Evolutionary conservation across 352 stramenopile genomes (phyloP).

Genomic region (Phytopythium boreale): DNA sequence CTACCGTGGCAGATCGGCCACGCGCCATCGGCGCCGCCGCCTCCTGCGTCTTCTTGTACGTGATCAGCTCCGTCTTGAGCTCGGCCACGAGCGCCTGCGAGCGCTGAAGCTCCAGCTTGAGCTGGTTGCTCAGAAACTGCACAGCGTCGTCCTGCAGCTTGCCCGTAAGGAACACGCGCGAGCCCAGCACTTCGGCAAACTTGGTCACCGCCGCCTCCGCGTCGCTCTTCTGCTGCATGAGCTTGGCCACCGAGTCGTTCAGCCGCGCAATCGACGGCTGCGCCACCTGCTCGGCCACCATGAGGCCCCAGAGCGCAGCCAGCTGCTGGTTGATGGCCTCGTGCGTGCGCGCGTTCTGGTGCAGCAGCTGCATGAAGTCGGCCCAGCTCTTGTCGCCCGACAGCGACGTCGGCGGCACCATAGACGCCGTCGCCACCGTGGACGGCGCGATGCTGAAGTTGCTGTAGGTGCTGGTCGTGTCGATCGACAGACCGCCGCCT

Average conservation of each 20-base stretch:
- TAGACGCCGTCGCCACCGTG: conserved; percentile 9
- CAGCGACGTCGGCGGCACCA: conserved; percentile 15
- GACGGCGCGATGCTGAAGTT: conserved; percentile 22
- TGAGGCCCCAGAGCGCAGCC: conserved; percentile 19
- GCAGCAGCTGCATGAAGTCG: conserved; percentile 34
- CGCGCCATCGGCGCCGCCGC: background rate
- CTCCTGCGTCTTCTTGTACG: conserved; percentile 9
- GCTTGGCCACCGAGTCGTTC: conserved; percentile 22
- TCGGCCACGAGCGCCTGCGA: conserved; percentile 19
- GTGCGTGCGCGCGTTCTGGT: conserved; percentile 25
- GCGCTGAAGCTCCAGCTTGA: conserved; percentile 25
- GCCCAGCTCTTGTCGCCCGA: conserved; percentile 26
- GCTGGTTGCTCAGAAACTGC: conserved; percentile 28
- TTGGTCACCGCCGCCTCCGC: conserved; percentile 29
- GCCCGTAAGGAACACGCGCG: conserved; percentile 26
- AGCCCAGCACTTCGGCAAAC: conserved; percentile 28
- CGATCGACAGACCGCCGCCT: background rate
- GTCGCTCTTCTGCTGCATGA: conserved; percentile 48
- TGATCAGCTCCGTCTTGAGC: conserved; percentile 15
- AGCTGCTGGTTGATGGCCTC: conserved; percentile 25
- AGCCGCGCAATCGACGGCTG: conserved; percentile 22
- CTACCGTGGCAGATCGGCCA: background rate
- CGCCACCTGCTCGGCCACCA: conserved; percentile 14
- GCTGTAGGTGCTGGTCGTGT: conserved; percentile 14
- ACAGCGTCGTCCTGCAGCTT: conserved; percentile 29